Evolutionary conservation across 2,329 filamentous ascomycete species (phyloP), one percentile per base, ranked within the genome.

Genomic region (Paraphaeosphaeria sporulosa): DNA sequence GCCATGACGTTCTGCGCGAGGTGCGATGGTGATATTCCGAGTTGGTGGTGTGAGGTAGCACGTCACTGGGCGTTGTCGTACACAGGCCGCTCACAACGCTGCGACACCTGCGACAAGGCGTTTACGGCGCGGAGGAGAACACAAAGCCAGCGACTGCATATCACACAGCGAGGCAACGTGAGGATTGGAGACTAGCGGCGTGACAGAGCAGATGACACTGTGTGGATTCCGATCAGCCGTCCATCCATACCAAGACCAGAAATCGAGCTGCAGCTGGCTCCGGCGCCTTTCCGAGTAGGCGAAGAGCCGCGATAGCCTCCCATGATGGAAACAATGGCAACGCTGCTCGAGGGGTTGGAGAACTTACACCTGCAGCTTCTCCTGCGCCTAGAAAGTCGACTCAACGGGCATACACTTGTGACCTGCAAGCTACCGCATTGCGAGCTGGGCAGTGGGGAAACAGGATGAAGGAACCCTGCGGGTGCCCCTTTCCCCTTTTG

Each of bases 1-100:
- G 70, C 69, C 75, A 77, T 78, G 65, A 55, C 60, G 65, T 43
- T 21, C 55, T 56, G 55, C 50, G 62, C 47, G 54, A 52, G 36
- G 30, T 36, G 36, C 36, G 21, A n/a, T 17, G 5, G 13, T 17
- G 32, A 27, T 36, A 23, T 56, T 15, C 30, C 25, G 27, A 9
- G 30, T 40, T 15, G 32, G 27, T 27, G 3, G 53, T 38, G 25
- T 10, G 32, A 19, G 44, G 19, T 17, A 9, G 42, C 13, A 40
- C 30, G 27, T 13, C 30, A 23, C 27, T 23, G 30, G 32, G 21
- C 12, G 40, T 44, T 19, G 36, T 27, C 15, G 19, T 38, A 12
- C 52, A 5, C 30, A 30, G 30, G 40, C 47, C 40, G 51, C 50
- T 64, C 60, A 62, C 40, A 43, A 43, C 59, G 50, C 60, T 30